Base-by-base conservation (phyloP, 495 filamentous ascomycete species). In the Talaromyces proteolyticus region DNA sequence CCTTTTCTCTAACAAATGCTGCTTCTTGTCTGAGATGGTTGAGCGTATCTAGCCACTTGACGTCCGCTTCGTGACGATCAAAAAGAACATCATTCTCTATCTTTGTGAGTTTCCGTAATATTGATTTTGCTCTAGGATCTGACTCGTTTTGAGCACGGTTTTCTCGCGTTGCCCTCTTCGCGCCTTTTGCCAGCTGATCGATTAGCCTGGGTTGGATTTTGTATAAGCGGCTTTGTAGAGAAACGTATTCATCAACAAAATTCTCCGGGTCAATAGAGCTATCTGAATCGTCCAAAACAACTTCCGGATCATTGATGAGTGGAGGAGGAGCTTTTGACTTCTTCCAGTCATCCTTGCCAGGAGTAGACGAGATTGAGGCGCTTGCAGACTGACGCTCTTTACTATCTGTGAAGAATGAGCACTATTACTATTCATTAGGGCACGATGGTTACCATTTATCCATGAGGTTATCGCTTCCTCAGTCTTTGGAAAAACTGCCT, bases 51-150 rank as follows among this genome's bases (percentile, higher is more conserved):
- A 70, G 75, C 93, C 93, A 98, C 52, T 80, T 63, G 23, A 77
- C 74, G 40, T 94, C 82, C 1, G 91, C 91, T 50, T 87, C 74
- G 42, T 77, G 73, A 46, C 79, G 76, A 59, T 98, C 91, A 59
- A 96, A 95, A 7, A 98, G 68, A 2, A 93, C 76, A 59, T 98
- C 93, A 10, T 82, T 82, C 55, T 90, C 86, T 25, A 96, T 87
- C 38, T 77, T 79, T 8, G 81, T 77, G 17, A 95, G 70, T 60
- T 89, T 92, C 11, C 79, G 73, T 26, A 82, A 74, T 2, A 95
- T 50, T 47, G 81, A 87, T 12, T 72, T 73, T 37, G 82, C 68
- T 53, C 83, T 76, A 3, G 77, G 70, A 29, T 76, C 67, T 11
- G 65, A 57, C 2, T 60, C 43, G 20, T 52, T 46, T 22, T 51